A percentile compares a stretch with the other conserved stretches of the same genome.
These are phyloP conservation scores for Mariannaea elegans DNA, from an alignment of 2,329 filamentous ascomycete genomes.

Conservation along the genomic window DNA sequence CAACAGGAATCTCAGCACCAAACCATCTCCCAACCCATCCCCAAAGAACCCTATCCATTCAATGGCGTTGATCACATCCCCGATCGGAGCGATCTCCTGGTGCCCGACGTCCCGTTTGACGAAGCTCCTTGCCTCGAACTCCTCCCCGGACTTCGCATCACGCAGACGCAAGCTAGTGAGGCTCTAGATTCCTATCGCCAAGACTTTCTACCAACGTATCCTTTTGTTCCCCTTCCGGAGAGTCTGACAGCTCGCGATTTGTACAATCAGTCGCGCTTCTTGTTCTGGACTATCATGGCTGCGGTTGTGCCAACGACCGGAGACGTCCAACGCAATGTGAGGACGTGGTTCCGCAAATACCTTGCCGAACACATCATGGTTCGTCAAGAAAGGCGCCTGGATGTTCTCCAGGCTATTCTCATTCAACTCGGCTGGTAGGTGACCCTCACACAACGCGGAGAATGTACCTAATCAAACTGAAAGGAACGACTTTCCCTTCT, in stretches of 20 bases:
- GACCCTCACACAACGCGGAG: background rate
- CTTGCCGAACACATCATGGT: slow-evolving; percentile 50
- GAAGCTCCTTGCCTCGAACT: slow-evolving; percentile 36
- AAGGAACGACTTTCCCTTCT: slow-evolving; percentile 52
- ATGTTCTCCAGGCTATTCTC: slow-evolving; percentile 51
- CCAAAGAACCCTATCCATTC: background rate
- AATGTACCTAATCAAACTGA: background rate
- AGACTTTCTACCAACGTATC: slow-evolving; percentile 46
- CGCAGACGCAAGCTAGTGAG: slow-evolving; percentile 43
- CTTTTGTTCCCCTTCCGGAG: slow-evolving; percentile 48
- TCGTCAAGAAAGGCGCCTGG: slow-evolving; percentile 46
- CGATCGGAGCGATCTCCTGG: background rate
- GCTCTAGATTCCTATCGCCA: slow-evolving; percentile 46
- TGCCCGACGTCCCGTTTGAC: slow-evolving; percentile 6
- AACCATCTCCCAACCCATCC: background rate
- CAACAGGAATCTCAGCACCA: background rate
- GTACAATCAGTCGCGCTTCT: slow-evolving; percentile 42
- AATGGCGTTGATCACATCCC: background rate
- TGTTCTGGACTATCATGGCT: slow-evolving; percentile 51
- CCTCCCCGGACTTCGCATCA: slow-evolving; percentile 47
- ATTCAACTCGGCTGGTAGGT: slow-evolving; percentile 49
- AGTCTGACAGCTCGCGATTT: slow-evolving; percentile 41
- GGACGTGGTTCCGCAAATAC: slow-evolving; percentile 48
- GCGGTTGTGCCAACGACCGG: slow-evolving; percentile 44
- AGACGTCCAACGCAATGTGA: slow-evolving; percentile 43